Evolutionary conservation across 2,329 filamentous ascomycete species (phyloP).

Genomic region (Trichoderma atroviride): DNA sequence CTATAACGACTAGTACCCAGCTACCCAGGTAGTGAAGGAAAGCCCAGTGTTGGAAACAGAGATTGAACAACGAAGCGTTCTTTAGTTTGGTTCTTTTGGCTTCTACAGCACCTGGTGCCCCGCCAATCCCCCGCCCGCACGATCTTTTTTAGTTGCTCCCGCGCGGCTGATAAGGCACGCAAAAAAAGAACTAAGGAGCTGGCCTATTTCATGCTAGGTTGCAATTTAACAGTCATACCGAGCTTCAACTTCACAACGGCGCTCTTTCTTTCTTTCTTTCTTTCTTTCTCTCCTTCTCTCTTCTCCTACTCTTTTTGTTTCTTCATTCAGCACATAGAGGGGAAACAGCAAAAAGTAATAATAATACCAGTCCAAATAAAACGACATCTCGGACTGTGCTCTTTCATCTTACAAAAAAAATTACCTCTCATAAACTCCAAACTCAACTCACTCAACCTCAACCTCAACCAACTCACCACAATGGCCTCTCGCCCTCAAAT

Average conservation of each 20-base stretch:
- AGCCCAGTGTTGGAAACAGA: neutral
- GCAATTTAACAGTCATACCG: neutral
- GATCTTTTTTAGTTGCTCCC: neutral
- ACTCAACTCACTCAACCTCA: neutral
- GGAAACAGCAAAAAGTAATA: neutral
- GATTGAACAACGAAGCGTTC: neutral
- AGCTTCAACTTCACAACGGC: neutral
- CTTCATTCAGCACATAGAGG: neutral
- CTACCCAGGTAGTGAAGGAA: neutral
- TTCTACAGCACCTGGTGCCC: neutral
- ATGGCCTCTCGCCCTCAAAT: conserved; percentile 62
- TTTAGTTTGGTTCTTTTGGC: conserved; percentile 4
- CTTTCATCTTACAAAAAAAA: neutral
- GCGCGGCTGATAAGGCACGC: conserved; percentile 8
- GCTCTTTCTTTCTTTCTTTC: neutral
- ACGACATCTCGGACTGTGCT: too few species aligned
- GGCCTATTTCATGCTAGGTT: neutral
- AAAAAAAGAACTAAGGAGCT: neutral
- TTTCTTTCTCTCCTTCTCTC: neutral
- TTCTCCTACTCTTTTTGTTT: neutral
- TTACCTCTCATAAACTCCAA: neutral
- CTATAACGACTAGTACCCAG: neutral
- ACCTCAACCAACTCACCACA: neutral
- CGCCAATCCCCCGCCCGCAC: neutral
- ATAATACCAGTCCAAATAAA: too few species aligned